phyloP scores from a whole-genome alignment of 805 yeast genomes.

The Wickerhamiella spandovensis region DNA sequence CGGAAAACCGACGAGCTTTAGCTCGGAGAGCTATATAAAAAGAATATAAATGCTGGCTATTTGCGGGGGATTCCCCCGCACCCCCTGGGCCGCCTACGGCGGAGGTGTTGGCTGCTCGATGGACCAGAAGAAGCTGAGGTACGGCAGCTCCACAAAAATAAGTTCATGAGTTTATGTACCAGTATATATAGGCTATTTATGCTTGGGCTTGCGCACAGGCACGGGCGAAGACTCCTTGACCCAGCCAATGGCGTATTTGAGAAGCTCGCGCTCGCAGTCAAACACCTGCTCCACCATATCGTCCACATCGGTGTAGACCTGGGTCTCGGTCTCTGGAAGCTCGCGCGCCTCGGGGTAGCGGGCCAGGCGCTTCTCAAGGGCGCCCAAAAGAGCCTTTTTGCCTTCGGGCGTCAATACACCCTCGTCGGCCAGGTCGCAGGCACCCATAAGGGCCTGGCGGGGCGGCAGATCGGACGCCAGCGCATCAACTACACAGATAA shows the following conservation, averaged over 20 bases:
- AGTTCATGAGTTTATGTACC: neutral
- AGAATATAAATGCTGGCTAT: too few species aligned
- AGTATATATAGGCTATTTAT: neutral
- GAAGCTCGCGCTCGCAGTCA: slow-evolving; percentile 18
- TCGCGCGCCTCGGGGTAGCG: slow-evolving; percentile 12
- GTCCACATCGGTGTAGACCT: slow-evolving; percentile 6
- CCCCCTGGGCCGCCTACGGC: too few species aligned
- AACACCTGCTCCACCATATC: slow-evolving; percentile 20
- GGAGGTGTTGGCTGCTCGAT: too few species aligned
- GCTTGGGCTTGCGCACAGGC: neutral
- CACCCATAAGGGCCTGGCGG: neutral
- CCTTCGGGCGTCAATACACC: slow-evolving; percentile 10
- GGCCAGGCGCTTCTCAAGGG: slow-evolving; percentile 11
- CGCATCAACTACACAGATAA: neutral
- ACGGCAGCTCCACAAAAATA: neutral
- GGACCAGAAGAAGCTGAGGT: too few species aligned
- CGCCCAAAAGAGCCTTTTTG: slow-evolving; percentile 4
- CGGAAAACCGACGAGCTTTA: too few species aligned
- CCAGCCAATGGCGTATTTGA: slow-evolving; percentile 18
- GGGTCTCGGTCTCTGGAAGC: neutral
- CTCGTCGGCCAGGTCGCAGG: slow-evolving; percentile 7
- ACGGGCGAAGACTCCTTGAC: neutral
- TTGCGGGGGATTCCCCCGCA: too few species aligned
- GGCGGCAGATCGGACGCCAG: neutral
- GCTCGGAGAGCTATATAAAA: too few species aligned